phyloP scores from a whole-genome alignment of 2,329 filamentous ascomycete genomes.

The Phialocephala subalpina region DNA sequence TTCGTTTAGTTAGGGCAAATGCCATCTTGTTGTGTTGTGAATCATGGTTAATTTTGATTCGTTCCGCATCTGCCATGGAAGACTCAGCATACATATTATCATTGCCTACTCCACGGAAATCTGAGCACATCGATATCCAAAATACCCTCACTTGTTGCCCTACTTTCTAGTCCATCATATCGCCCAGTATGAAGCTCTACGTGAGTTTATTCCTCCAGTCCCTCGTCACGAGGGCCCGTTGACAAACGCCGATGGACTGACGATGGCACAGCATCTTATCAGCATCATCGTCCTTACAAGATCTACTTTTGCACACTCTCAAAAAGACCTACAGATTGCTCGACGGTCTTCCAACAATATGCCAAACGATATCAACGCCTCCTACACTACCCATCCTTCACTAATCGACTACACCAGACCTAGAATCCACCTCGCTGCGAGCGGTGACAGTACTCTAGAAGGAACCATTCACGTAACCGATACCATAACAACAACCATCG shows the following conservation, averaged over 20 bases:
- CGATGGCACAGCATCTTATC: not conserved
- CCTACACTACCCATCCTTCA: not conserved
- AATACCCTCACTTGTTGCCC: no score
- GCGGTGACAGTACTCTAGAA: not conserved
- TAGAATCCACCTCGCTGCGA: not conserved
- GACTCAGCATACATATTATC: no score
- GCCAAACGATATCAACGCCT: not conserved
- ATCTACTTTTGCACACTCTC: not conserved
- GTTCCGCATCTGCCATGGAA: no score
- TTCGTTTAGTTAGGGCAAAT: no score
- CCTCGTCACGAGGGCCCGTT: not conserved
- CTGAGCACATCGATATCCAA: no score
- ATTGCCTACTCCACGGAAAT: no score
- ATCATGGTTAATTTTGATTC: no score
- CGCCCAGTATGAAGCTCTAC: not conserved
- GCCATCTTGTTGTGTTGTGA: no score
- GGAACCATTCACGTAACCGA: not conserved
- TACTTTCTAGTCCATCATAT: no score
- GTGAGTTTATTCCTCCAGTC: not conserved
- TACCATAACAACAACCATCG: not conserved
- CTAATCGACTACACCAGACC: not conserved
- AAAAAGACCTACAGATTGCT: not conserved
- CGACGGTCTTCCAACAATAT: not conserved
- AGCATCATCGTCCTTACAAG: not conserved
- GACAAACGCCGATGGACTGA: no score